Percentiles rank a stretch among this genome's conserved stretches.
phyloP scores from a whole-genome alignment of 2,329 filamentous ascomycete species.

The Colletotrichum siamense region DNA sequence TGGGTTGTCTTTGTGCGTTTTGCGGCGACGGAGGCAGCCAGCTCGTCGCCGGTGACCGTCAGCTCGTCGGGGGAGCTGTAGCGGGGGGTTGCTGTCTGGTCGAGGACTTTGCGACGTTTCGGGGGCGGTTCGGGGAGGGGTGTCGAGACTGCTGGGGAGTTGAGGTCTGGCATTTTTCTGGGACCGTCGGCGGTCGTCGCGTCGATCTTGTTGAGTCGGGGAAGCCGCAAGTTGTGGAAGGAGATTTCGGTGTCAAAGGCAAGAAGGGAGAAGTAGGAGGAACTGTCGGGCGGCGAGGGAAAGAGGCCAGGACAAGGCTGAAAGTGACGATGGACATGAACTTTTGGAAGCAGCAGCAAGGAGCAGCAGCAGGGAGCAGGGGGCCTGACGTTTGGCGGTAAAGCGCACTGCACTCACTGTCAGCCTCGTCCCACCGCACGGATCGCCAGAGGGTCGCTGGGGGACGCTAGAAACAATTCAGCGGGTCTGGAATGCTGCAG shows the following conservation, averaged over 20 bases:
- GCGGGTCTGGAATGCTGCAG: neutral
- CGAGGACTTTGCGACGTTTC: slow-evolving; percentile 46
- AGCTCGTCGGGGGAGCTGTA: slow-evolving; percentile 53
- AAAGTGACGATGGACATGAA: neutral
- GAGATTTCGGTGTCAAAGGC: neutral
- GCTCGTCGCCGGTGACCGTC: neutral
- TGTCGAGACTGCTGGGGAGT: slow-evolving; percentile 23
- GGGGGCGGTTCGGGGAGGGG: slow-evolving; percentile 36
- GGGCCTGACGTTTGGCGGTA: neutral
- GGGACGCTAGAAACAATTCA: neutral
- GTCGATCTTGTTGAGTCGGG: neutral
- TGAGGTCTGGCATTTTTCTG: slow-evolving; percentile 31
- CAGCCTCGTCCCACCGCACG: slow-evolving; percentile 12
- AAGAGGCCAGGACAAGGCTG: neutral
- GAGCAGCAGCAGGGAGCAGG: neutral
- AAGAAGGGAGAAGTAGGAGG: neutral
- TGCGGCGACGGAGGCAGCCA: neutral
- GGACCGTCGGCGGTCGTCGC: neutral
- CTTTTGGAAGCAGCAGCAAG: neutral
- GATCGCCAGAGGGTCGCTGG: neutral
- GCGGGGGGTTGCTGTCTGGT: slow-evolving; percentile 42
- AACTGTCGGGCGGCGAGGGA: neutral
- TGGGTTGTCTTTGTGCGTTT: neutral
- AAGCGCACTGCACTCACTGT: neutral
- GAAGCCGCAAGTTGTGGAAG: neutral